phyloP scores from a whole-genome alignment of 768 basidiomycete genomes.

The Podaxis sp. region DNA sequence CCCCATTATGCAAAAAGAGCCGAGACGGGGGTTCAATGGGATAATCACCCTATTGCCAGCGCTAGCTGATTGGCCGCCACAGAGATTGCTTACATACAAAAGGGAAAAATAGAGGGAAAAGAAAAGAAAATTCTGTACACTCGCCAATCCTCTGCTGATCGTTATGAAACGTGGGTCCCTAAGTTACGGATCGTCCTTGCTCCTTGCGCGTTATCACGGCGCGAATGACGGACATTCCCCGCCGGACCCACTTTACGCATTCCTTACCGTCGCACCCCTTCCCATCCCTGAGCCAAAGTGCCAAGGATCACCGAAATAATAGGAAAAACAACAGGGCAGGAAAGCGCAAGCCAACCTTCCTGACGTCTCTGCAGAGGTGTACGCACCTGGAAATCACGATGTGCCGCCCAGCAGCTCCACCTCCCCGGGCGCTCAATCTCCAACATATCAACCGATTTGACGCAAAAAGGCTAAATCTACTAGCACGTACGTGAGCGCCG shows the following conservation, averaged over 20 bases:
- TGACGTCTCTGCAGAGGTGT: not conserved
- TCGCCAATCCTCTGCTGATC: not conserved
- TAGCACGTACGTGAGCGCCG: constrained; percentile 9
- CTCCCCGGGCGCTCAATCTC: not conserved
- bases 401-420: not conserved
- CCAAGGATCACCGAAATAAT: not conserved
- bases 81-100: not conserved
- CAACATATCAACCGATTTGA: constrained; percentile 3
- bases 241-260: not conserved
- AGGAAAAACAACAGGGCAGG: not conserved
- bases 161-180: not conserved
- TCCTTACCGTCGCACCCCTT: not conserved
- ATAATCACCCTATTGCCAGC: not conserved
- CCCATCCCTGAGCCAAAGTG: not conserved
- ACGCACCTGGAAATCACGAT: not conserved
- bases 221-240: not conserved
- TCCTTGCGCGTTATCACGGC: not conserved
- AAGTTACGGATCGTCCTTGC: not conserved
- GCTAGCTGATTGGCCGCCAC: constrained; percentile 10
- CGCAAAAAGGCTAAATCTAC: not conserved
- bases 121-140: not conserved
- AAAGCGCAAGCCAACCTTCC: not conserved
- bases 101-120: not conserved
- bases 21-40: constrained; percentile 1
- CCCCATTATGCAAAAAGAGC: constrained; percentile 4